Evolutionary conservation across 1,284 basidiomycete genomes (phyloP).

Genomic region (Irpex lacteus): DNA sequence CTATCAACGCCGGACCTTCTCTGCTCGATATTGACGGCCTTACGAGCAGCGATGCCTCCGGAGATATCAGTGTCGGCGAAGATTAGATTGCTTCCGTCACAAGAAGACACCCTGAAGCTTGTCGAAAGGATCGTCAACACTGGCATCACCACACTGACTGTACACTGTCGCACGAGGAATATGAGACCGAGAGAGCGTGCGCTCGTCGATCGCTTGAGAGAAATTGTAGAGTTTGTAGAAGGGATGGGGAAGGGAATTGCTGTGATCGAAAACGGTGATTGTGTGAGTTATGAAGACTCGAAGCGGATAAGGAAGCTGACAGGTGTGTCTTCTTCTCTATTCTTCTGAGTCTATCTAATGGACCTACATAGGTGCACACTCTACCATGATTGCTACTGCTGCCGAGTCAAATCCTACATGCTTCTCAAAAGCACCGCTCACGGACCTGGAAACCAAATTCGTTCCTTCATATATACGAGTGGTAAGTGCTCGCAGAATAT

Average conservation of each 20-base stretch:
- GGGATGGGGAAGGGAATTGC: constrained; percentile 71
- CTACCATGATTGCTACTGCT: constrained; percentile 94
- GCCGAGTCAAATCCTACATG: constrained; percentile 93
- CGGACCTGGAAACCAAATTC: constrained; percentile 69
- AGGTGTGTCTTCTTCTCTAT: constrained; percentile 38
- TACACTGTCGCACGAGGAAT: constrained; percentile 93
- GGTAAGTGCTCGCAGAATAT: constrained; percentile 39
- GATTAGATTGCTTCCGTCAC: constrained; percentile 81
- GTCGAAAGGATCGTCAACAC: constrained; percentile 86
- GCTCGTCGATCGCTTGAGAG: constrained; percentile 73
- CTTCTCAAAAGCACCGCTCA: constrained; percentile 70
- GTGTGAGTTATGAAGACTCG: constrained; percentile 77
- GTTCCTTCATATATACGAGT: constrained; percentile 77
- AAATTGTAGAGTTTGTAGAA: constrained; percentile 82
- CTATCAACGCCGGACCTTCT: constrained; percentile 89
- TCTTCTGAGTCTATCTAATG: background rate
- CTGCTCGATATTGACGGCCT: constrained; percentile 79
- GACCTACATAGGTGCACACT: constrained; percentile 66
- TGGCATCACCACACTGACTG: constrained; percentile 86
- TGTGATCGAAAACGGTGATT: constrained; percentile 95
- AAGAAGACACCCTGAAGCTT: constrained; percentile 84
- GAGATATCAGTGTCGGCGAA: constrained; percentile 88
- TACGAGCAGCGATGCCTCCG: constrained; percentile 71
- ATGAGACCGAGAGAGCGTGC: constrained; percentile 90
- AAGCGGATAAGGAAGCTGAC: constrained; percentile 73